These are phyloP conservation scores for Panaeolus papilionaceus DNA, from an alignment of 768 basidiomycete species.

Conservation along the genomic window DNA sequence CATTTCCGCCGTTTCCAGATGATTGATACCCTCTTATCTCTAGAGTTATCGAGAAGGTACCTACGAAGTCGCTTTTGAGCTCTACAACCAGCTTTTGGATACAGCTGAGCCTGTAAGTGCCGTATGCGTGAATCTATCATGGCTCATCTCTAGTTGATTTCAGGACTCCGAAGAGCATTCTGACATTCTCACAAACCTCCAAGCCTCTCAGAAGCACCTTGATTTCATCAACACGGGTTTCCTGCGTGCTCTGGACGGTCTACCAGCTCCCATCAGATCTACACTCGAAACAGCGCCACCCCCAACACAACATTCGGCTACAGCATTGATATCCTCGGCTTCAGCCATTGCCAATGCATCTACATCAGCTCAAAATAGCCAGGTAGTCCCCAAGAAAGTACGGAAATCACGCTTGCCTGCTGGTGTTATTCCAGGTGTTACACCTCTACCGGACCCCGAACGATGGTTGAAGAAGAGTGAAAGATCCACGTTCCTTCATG, in stretches of 20 bases:
- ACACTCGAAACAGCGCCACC: slow-evolving; percentile 71
- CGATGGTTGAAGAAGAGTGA: slow-evolving; percentile 91
- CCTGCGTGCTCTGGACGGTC: slow-evolving; percentile 63
- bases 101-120: slow-evolving; percentile 74
- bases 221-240: slow-evolving; percentile 83
- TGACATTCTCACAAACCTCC: slow-evolving; percentile 86
- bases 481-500: slow-evolving; percentile 61
- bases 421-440: slow-evolving; percentile 79
- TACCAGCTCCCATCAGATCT: slow-evolving; percentile 57
- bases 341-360: slow-evolving; percentile 32
- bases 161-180: slow-evolving; percentile 88
- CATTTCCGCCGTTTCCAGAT: slow-evolving; percentile 10
- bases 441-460: slow-evolving; percentile 85
- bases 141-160: slow-evolving; percentile 15
- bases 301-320: slow-evolving; percentile 40
- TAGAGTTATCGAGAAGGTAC: slow-evolving; percentile 82
- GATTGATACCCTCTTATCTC: not conserved
- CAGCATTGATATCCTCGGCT: slow-evolving; percentile 38
- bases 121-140: slow-evolving; percentile 2
- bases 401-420: slow-evolving; percentile 73
- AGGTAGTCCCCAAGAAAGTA: slow-evolving; percentile 50
- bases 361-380: slow-evolving; percentile 39
- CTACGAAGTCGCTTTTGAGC: slow-evolving; percentile 74
- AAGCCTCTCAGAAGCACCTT: slow-evolving; percentile 80
- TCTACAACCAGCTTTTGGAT: slow-evolving; percentile 85